phyloP scores from a whole-genome alignment of 306 rosid species.

The Hippophae tibetana region DNA sequence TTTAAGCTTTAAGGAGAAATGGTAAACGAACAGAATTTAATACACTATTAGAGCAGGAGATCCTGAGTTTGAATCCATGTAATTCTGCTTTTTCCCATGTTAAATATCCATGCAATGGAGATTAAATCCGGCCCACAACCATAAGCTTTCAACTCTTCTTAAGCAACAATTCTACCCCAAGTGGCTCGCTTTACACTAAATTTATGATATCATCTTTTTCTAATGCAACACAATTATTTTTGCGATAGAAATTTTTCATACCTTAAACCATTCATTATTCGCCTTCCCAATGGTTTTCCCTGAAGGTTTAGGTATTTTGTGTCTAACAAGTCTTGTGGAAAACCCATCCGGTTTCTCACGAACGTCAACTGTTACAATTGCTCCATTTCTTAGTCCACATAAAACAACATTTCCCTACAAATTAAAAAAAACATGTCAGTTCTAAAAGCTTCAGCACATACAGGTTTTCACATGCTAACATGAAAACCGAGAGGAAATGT shows the following conservation, averaged over 20 bases:
- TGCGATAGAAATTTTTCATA: constrained; percentile 14
- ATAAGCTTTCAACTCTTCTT: no score
- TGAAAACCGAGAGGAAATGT: no score
- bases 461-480: no score
- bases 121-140: no score
- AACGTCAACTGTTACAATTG: constrained; percentile 58
- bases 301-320: constrained; percentile 32
- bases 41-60: no score
- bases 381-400: constrained; percentile 95
- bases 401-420: constrained; percentile 71
- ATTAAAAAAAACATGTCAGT: constrained; percentile 12
- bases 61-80: no score
- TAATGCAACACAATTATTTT: not conserved
- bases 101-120: no score
- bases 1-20: no score
- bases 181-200: not conserved
- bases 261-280: constrained; percentile 52
- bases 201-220: not conserved
- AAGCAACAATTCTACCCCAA: not conserved
- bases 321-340: constrained; percentile 36
- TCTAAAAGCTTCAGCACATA: constrained; percentile 3
- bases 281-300: constrained; percentile 30
- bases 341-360: constrained; percentile 47
- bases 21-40: no score
- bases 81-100: no score